Evolutionary conservation across 2,329 filamentous ascomycete genomes (phyloP).

Genomic region (Colletotrichum sp.): DNA sequence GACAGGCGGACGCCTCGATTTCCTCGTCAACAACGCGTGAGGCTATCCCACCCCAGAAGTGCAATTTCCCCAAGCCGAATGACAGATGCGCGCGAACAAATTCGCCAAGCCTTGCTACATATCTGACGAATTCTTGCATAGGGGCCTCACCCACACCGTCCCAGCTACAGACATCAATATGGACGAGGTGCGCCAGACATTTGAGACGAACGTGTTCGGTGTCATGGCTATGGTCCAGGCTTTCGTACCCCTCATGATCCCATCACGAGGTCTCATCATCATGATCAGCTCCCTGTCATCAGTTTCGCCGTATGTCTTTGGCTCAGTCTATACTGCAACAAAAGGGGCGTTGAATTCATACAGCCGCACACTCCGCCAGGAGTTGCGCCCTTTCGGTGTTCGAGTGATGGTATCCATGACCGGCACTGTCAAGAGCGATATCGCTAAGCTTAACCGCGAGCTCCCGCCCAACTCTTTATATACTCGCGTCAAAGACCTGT

Average conservation of each 20-base stretch:
- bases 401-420: slow-evolving; percentile 63
- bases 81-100: not conserved
- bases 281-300: slow-evolving; percentile 60
- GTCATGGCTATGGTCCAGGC: slow-evolving; percentile 60
- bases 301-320: slow-evolving; percentile 57
- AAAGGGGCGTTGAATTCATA: slow-evolving; percentile 60
- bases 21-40: slow-evolving; percentile 66
- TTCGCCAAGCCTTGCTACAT: not conserved
- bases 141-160: slow-evolving; percentile 55
- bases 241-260: slow-evolving; percentile 54
- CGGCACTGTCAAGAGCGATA: slow-evolving; percentile 58
- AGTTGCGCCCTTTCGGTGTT: slow-evolving; percentile 58
- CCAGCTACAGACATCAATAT: slow-evolving; percentile 58
- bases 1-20: slow-evolving; percentile 58
- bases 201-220: slow-evolving; percentile 63
- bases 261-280: slow-evolving; percentile 55
- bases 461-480: slow-evolving; percentile 55
- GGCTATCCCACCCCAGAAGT: slow-evolving; percentile 11
- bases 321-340: slow-evolving; percentile 57
- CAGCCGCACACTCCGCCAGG: slow-evolving; percentile 57
- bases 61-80: not conserved
- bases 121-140: slow-evolving; percentile 27
- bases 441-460: slow-evolving; percentile 43
- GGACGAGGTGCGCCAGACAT: slow-evolving; percentile 56
- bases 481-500: slow-evolving; percentile 47